Percentiles rank a stretch among this genome's conserved stretches.
phyloP scores from a whole-genome alignment of 1,139 yeast species.

The Candida sanyaensis region DNA sequence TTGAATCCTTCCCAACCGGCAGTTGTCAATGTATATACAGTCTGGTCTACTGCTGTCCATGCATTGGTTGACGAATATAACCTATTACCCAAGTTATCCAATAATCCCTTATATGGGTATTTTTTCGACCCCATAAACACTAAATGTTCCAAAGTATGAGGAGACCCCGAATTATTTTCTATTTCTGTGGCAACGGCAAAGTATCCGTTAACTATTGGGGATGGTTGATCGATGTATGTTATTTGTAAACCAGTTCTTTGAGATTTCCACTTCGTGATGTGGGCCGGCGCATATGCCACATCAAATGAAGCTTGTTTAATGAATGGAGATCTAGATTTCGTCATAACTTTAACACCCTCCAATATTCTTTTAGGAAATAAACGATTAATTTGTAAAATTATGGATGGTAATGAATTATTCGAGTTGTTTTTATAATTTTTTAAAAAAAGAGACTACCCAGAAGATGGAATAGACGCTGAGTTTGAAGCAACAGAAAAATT shows the following conservation, averaged over 20 bases:
- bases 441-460: no score
- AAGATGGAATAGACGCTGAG: no score
- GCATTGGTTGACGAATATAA: constrained; percentile 92
- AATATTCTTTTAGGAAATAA: background rate
- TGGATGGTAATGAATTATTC: background rate
- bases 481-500: no score
- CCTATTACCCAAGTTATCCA: constrained; percentile 84
- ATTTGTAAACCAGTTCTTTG: constrained; percentile 79
- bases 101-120: constrained; percentile 88
- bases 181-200: constrained; percentile 96
- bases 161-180: constrained; percentile 83
- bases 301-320: constrained; percentile 51
- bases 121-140: constrained; percentile 91
- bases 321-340: constrained; percentile 22
- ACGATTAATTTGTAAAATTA: constrained; percentile 4
- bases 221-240: constrained; percentile 73
- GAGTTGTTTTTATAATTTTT: no score
- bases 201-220: constrained; percentile 90
- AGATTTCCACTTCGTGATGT: constrained; percentile 72
- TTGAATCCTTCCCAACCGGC: constrained; percentile 98
- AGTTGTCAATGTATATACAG: constrained; percentile 86
- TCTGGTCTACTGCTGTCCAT: constrained; percentile 96
- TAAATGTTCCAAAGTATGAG: constrained; percentile 94
- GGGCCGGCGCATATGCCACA: constrained; percentile 64
- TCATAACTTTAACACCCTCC: constrained; percentile 8